phyloP scores from a whole-genome alignment of 2,329 filamentous ascomycete genomes.

The Claviceps purpurea region DNA sequence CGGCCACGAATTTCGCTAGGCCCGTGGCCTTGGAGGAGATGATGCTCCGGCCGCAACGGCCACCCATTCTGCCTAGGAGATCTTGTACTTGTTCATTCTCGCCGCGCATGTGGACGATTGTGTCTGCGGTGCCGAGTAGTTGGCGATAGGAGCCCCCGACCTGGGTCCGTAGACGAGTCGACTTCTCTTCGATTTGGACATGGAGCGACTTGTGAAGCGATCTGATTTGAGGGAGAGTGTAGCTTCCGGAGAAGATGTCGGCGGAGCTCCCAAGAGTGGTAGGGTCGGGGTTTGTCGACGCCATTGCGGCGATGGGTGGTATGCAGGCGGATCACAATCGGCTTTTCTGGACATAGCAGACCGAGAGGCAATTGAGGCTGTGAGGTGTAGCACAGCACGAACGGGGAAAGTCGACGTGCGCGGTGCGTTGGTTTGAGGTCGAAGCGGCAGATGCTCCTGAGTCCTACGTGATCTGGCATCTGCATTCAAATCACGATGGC shows the following conservation, averaged over 20 bases:
- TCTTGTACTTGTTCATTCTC: slow-evolving; percentile 65
- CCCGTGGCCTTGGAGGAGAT: slow-evolving; percentile 53
- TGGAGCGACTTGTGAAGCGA: slow-evolving; percentile 48
- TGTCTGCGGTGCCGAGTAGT: slow-evolving; percentile 80
- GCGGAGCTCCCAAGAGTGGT: slow-evolving; percentile 34
- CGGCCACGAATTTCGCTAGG: slow-evolving; percentile 31
- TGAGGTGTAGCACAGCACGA: neutral
- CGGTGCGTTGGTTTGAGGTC: neutral
- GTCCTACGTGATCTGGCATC: too few species aligned
- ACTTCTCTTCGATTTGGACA: slow-evolving; percentile 47
- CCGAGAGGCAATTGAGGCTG: too few species aligned
- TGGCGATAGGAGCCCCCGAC: slow-evolving; percentile 67
- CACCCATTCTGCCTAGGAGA: slow-evolving; percentile 58
- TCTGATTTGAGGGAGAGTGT: slow-evolving; percentile 51
- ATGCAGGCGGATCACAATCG: too few species aligned
- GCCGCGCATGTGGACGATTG: slow-evolving; percentile 78
- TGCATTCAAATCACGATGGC: too few species aligned
- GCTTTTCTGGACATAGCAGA: too few species aligned
- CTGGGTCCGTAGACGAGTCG: slow-evolving; percentile 46
- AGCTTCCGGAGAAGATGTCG: slow-evolving; percentile 39
- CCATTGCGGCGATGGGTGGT: slow-evolving; percentile 18
- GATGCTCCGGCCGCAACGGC: slow-evolving; percentile 59
- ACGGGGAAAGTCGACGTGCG: neutral
- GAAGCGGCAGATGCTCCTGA: too few species aligned
- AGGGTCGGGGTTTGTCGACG: slow-evolving; percentile 27